Evolutionary conservation across 208 protist species (phyloP), one percentile per base, ranked within the genome.

Genomic region (Sergeia podlipaevii): DNA sequence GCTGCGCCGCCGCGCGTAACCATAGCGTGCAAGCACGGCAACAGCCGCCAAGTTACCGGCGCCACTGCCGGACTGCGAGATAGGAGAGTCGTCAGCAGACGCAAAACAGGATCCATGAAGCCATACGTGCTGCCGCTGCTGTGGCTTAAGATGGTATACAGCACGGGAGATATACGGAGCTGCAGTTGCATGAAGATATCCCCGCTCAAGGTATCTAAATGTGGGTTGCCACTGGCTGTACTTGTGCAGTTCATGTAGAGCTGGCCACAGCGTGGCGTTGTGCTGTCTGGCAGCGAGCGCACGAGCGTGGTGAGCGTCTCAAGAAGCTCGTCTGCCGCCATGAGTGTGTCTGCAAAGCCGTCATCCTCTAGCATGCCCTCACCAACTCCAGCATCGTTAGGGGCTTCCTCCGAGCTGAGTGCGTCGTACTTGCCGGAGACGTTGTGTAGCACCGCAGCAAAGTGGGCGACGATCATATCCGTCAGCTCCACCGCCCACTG

Each of bases 21-120:
- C 11, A 92, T 49, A 18, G 74, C 77, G 60, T 91, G 60, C 29
- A 91, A 44, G 57, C 76, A 88, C 46, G 77, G 69, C 38, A 91
- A 36, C 26, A 95, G 62, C 20, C 66, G 70, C 86, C 89, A 96
- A 44, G 70, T 70, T 0, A 42, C 32, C 29, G 75, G 57, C 6
- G 69, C 68, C 20, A 97, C 76, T 10, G 53, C 49, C 29, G 80
- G 72, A 49, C 84, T 93, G 46, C 78, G 87, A 18, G 77, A 91
- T 15, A 96, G 62, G 2, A 96, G 65, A 8, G 76, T 88, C 0
- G 86, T 89, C 37, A 97, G 65, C 13, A 98, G 77, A 27, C 75
- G 73, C 36, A 96, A 64, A 10, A 70, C 77, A 6, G 84, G 66
- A 58, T 96, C 89, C 71, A 97, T 84, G 58, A 93, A 95, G 33